Percentiles rank a stretch among this genome's conserved stretches.
Evolutionary conservation across 2,329 filamentous ascomycete species (phyloP).

Genomic region (Fusarium sp.): DNA sequence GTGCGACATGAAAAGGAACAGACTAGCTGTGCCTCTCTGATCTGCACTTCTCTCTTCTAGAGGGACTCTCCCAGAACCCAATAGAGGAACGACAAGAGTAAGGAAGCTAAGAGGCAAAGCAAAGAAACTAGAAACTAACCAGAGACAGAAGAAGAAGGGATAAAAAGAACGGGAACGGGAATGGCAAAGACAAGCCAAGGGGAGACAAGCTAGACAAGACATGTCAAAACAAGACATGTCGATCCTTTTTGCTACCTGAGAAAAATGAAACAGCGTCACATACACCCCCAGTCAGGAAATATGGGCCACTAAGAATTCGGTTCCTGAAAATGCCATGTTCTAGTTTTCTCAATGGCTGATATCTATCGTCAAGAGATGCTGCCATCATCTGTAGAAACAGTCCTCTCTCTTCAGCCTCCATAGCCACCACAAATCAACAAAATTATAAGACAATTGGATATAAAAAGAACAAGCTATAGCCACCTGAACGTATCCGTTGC

Average conservation of each 20-base stretch:
- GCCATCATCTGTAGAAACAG: background rate
- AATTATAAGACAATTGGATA: background rate
- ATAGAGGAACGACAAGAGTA: constrained; percentile 1
- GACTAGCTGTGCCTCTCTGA: constrained; percentile 9
- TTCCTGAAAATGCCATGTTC: background rate
- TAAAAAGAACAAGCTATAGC: background rate
- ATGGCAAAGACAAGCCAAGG: constrained; percentile 9
- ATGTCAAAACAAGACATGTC: constrained; percentile 14
- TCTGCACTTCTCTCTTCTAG: background rate
- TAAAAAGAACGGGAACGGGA: constrained; percentile 4
- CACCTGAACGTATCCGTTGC: background rate
- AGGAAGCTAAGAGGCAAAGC: background rate
- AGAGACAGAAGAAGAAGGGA: background rate
- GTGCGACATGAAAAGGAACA: constrained; percentile 10
- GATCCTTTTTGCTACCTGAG: constrained; percentile 14
- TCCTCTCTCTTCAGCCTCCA: background rate
- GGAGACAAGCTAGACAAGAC: background rate
- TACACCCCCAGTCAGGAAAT: constrained; percentile 15
- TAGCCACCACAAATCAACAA: background rate
- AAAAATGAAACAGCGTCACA: constrained; percentile 29
- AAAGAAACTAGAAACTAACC: background rate
- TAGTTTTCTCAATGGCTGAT: background rate
- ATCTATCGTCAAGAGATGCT: background rate
- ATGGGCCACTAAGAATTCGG: constrained; percentile 11
- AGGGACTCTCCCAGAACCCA: background rate